A percentile compares a stretch with the other conserved stretches of the same genome.
phyloP scores from a whole-genome alignment of 73 alveolate species.

The Tetrahymena borealis region DNA sequence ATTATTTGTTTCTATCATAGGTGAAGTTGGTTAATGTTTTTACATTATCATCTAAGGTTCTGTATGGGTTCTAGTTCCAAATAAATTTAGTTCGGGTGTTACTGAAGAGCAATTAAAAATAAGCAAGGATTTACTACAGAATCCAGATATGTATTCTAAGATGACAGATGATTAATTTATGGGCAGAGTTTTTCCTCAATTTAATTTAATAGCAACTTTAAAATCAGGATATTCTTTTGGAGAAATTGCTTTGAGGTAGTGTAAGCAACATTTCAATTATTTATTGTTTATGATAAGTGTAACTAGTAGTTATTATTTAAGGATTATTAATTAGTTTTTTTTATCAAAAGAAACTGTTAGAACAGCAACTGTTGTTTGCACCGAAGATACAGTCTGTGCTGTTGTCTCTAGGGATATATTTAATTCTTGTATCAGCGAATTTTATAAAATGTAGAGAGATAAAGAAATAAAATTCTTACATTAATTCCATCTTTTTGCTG shows the following conservation, averaged over 20 bases:
- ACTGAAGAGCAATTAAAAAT: neutral
- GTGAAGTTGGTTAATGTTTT: neutral
- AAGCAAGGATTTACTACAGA: neutral
- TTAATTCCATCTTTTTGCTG: neutral
- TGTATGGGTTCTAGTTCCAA: constrained; percentile 1
- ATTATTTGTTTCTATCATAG: neutral
- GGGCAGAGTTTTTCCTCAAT: neutral
- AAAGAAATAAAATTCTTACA: neutral
- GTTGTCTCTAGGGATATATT: neutral
- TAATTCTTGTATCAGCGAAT: neutral
- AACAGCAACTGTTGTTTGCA: neutral
- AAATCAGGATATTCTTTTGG: neutral
- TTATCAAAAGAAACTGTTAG: neutral
- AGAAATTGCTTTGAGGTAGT: neutral
- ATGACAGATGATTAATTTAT: neutral
- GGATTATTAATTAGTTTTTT: neutral
- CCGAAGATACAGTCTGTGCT: neutral
- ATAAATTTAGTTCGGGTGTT: neutral
- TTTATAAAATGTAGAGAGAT: neutral
- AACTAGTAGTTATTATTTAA: too few species aligned
- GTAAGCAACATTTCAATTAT: neutral
- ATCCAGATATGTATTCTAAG: neutral
- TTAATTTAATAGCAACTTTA: neutral
- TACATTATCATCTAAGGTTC: neutral
- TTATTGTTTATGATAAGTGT: too few species aligned